Evolutionary conservation across 1,284 basidiomycete genomes (phyloP).

Genomic region (Trichosporon inkin): DNA sequence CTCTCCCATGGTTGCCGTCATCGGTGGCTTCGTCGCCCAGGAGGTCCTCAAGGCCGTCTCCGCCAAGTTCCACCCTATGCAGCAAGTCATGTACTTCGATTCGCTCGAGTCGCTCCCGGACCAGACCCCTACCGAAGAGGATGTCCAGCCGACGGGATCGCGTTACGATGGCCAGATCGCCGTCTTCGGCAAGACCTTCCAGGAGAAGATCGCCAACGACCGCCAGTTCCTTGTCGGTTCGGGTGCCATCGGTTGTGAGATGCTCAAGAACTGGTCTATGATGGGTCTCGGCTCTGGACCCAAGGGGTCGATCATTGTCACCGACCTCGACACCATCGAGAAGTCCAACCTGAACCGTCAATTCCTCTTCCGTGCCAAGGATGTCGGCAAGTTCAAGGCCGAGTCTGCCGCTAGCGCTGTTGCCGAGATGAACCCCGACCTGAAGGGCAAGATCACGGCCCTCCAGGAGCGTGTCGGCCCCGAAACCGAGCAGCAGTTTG

Average conservation of each 20-base stretch:
- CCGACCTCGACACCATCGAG: slow-evolving; percentile 98
- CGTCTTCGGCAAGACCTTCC: slow-evolving; percentile 90
- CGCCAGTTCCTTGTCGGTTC: slow-evolving; percentile 96
- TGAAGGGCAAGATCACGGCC: slow-evolving; percentile 80
- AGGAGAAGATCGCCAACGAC: slow-evolving; percentile 84
- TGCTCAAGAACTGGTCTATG: slow-evolving; percentile 99
- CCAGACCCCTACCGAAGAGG: slow-evolving; percentile 70
- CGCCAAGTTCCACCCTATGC: slow-evolving; percentile 96
- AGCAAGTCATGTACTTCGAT: slow-evolving; percentile 96
- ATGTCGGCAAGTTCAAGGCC: slow-evolving; percentile 95
- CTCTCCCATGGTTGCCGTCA: slow-evolving; percentile 85
- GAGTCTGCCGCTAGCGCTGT: slow-evolving; percentile 92
- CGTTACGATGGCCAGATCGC: slow-evolving; percentile 95
- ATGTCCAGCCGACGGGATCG: slow-evolving; percentile 74
- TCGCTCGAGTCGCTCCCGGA: slow-evolving; percentile 89
- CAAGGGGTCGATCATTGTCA: slow-evolving; percentile 83
- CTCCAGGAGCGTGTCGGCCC: slow-evolving; percentile 93
- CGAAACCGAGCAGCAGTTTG: slow-evolving; percentile 89
- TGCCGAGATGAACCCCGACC: slow-evolving; percentile 91
- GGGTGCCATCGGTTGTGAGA: slow-evolving; percentile 98
- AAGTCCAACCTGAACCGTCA: slow-evolving; percentile 98
- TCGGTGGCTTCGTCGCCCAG: slow-evolving; percentile 97
- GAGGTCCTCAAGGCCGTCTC: slow-evolving; percentile 96
- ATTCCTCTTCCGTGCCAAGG: slow-evolving; percentile 96
- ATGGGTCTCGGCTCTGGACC: slow-evolving; percentile 87